Conservation (phyloP, 139 green algal species). For the Micractinium sp. region DNA sequence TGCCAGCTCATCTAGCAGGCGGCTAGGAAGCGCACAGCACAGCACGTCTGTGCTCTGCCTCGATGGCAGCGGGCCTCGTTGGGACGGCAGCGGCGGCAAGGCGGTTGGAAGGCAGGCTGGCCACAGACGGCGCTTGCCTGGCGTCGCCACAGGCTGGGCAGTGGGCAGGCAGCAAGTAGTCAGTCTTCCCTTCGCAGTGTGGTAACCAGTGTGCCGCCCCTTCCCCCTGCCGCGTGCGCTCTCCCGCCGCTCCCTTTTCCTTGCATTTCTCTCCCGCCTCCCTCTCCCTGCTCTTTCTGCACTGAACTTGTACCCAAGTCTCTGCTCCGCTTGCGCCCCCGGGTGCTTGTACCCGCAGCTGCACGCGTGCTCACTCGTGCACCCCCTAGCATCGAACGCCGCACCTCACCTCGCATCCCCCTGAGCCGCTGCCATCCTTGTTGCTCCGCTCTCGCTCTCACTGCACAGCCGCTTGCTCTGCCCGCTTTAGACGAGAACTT, state of each 20-base stretch:
- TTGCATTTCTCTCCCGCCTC: background rate
- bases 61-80: no score
- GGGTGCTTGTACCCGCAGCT: background rate
- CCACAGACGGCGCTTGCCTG: no score
- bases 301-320: background rate
- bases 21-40: no score
- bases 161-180: background rate
- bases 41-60: no score
- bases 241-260: background rate
- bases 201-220: background rate
- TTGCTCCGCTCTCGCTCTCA: no score
- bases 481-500: background rate
- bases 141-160: no score
- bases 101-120: no score
- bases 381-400: background rate
- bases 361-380: background rate
- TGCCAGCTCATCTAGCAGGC: no score
- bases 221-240: background rate
- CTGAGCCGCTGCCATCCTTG: no score
- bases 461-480: constrained; percentile 2
- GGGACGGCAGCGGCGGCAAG: no score
- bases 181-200: background rate
- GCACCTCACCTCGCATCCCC: background rate
- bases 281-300: background rate
- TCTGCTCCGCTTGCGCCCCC: background rate